Base-by-base conservation (phyloP, 2,329 filamentous ascomycete species). In the Colletotrichum graminicola region DNA sequence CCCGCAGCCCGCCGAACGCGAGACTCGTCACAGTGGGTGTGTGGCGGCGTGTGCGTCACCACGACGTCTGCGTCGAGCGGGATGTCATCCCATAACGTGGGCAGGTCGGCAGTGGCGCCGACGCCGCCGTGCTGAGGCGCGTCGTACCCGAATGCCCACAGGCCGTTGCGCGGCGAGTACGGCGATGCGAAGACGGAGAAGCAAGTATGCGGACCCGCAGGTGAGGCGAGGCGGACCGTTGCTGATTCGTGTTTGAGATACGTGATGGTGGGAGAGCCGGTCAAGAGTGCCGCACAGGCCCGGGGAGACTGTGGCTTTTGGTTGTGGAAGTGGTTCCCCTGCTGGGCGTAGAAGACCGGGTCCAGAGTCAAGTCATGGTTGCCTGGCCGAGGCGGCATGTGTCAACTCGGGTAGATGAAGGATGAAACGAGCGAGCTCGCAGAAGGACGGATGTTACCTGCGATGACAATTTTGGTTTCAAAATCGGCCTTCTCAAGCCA, bases 351-450 rank as follows among this genome's bases (percentile, higher is more conserved):
- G 78, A 92, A 93, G 3, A 83, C 77, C n/a, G 82, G 75, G 76
- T 94, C 92, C 8, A 94, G 86, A 0, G 91, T 92, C 61, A 93
- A 84, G 77, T 94, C 93, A 79, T 94, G 93, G 77, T 94, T 95
- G 36, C 92, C 91, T 92, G 71, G 23, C 2, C 62, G 29, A 34
- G n/a, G 43, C 36, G 45, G 57, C 34, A n/a, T 34, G 60, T 34
- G 21, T 60, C 18, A 55, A 41, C 3, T 18, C 39, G 55, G 6
- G 36, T 21, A 49, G 18, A 4, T 16, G 29, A 43, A 41, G 51
- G 47, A 43, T 8, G 26, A n/a, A 34, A 29, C 62, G 62, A 39
- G 34, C 34, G 49, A 21, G n/a, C 14, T n/a, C 4, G 59, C 29
- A 23, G 32, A 49, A 29, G 57, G 16, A 39, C 14, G 57, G 1